Evolutionary conservation across 192 early-diverging fungal species (phyloP).

Genomic region (Entomortierella parvispora): DNA sequence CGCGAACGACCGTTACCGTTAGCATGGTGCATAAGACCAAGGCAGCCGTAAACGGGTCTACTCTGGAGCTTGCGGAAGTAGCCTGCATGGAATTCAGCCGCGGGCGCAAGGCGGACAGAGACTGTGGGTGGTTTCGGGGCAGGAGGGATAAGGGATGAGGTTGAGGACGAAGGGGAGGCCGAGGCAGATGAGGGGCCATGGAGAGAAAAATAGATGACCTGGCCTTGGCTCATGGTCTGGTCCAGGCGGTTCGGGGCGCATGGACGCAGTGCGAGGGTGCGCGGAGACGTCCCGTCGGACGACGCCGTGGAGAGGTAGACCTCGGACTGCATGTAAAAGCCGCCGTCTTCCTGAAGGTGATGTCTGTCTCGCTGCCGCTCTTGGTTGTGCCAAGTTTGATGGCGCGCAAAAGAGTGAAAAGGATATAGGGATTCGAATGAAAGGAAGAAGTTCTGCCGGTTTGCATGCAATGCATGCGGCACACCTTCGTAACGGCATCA

Average conservation of each 20-base stretch:
- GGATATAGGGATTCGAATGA: too few species aligned
- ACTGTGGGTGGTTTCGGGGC: too few species aligned
- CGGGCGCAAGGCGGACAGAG: conserved; percentile 42
- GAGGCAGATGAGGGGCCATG: conserved; percentile 12
- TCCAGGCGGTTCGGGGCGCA: conserved; percentile 20
- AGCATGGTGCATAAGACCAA: conserved; percentile 61
- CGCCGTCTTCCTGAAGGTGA: too few species aligned
- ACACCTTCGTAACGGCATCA: too few species aligned
- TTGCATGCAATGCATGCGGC: too few species aligned
- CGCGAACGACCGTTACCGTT: conserved; percentile 58
- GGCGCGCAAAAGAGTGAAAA: too few species aligned
- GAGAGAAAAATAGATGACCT: conserved; percentile 26
- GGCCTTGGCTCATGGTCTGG: conserved; percentile 5
- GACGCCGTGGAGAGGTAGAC: conserved; percentile 27
- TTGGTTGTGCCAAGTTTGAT: too few species aligned
- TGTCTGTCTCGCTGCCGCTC: too few species aligned
- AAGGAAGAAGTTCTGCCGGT: too few species aligned
- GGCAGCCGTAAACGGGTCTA: conserved; percentile 64
- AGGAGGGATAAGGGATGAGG: too few species aligned
- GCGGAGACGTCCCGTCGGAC: background rate
- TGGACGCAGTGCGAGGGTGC: conserved; percentile 35
- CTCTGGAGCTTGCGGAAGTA: conserved; percentile 54
- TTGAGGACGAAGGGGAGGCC: background rate
- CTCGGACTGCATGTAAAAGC: conserved; percentile 51
- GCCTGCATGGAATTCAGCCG: conserved; percentile 51